Base-by-base conservation (phyloP, 2,329 filamentous ascomycete genomes). In the Ceratocystis diversiconidia region DNA sequence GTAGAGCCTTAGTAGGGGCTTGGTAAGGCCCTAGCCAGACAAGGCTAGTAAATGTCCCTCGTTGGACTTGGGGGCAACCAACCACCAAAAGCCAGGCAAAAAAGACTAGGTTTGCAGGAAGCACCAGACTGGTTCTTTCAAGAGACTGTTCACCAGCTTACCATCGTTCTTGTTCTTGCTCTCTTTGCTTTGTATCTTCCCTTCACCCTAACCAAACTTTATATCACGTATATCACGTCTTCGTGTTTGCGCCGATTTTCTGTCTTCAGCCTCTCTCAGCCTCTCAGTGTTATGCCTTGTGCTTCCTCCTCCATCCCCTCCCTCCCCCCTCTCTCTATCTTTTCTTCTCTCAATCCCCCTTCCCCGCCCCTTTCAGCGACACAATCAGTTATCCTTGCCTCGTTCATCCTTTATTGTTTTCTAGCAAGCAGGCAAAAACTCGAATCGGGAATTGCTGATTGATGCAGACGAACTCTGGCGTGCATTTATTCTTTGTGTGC, bases 331-430 rank as follows among this genome's bases (percentile, higher is more conserved):
- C 36, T 41, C 36, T 41, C 36, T 41, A 41, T 41, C 36, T 41
- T 5, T 41, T 41, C 36, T 41, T 41, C 36, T 12, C 36, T 41
- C 36, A 41, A 41, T 41, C 28, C 52, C 22, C 52, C 52, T 57
- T 57, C 52, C 52, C 25, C 61, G 61, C 61, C 61, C 43, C 52
- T 57, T 57, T 57, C 52, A 25, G 30, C 52, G 28, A 30, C 48
- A 17, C 61, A 25, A 30, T 44, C 28, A 19, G 22, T 5, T 52
- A 63, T 52, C 62, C 44, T 43, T 19, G 19, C 22, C 59, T 41
- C 59, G 22, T 30, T 30, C 59, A 41, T 44, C 15, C 59, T 41
- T 17, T 22, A 19, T 50, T 19, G 15, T 41, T 50, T 50, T n/a
- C 48, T 22, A 25, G 48, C 48, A 50, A 41, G 36, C 36, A 41